A percentile compares a stretch with the other conserved stretches of the same genome.
Evolutionary conservation across 495 filamentous ascomycete species (phyloP).

Genomic region (Xylaria cubensis): DNA sequence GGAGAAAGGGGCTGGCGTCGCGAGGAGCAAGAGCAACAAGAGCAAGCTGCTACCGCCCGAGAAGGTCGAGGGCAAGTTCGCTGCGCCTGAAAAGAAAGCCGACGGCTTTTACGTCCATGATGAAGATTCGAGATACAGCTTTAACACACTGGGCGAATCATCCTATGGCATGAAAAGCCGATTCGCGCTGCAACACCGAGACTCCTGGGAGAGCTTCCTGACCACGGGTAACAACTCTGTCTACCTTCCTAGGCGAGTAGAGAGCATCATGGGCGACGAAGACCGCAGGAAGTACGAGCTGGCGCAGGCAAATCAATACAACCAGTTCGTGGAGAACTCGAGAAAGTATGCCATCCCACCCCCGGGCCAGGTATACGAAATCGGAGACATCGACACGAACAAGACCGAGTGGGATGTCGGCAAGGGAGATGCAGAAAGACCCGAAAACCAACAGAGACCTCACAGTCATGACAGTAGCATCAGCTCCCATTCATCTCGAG

Average conservation of each 20-base stretch:
- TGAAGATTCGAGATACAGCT: conserved; percentile 65
- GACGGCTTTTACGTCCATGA: conserved; percentile 68
- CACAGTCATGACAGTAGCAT: conserved; percentile 42
- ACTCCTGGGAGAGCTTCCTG: conserved; percentile 75
- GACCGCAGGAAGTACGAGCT: conserved; percentile 73
- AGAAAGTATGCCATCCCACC: conserved; percentile 59
- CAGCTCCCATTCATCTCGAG: conserved; percentile 34
- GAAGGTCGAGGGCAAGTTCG: conserved; percentile 74
- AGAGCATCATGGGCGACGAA: conserved; percentile 83
- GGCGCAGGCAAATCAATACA: conserved; percentile 65
- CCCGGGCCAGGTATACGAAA: conserved; percentile 59
- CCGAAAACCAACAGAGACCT: conserved; percentile 36
- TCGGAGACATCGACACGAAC: conserved; percentile 56
- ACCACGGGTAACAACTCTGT: conserved; percentile 71
- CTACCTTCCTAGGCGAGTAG: conserved; percentile 76
- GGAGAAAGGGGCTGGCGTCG: conserved; percentile 42
- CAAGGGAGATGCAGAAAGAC: conserved; percentile 29
- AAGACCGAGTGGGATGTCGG: conserved; percentile 52
- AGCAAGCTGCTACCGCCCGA: conserved; percentile 74
- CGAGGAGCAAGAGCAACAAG: conserved; percentile 47
- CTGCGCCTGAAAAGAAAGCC: conserved; percentile 63
- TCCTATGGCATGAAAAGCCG: conserved; percentile 31
- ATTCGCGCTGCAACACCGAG: conserved; percentile 60
- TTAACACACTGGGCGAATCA: conserved; percentile 46
- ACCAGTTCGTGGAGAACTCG: conserved; percentile 51